Percentiles rank a stretch among this genome's conserved stretches.
Conservation (phyloP, 768 basidiomycete species). For the Gloeophyllum trabeum region DNA sequence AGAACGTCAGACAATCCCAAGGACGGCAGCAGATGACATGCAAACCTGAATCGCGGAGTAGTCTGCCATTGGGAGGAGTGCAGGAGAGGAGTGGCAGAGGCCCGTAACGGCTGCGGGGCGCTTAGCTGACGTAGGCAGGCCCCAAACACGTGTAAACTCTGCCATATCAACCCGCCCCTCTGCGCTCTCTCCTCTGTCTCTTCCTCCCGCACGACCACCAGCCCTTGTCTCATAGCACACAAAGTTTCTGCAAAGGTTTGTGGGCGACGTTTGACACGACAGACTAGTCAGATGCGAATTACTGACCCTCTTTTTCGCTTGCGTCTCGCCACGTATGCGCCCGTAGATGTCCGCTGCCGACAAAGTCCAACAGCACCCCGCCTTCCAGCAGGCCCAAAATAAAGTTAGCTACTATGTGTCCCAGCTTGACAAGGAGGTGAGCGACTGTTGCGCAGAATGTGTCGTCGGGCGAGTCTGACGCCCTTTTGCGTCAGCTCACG, state of each 20-base stretch:
- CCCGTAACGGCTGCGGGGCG: too few species aligned
- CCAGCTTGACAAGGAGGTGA: conserved; percentile 96
- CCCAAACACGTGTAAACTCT: conserved; percentile 59
- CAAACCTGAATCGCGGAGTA: conserved; percentile 44
- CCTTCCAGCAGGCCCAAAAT: conserved; percentile 73
- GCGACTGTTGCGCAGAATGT: conserved; percentile 14
- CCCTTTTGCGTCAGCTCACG: conserved; percentile 36
- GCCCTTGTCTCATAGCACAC: conserved; percentile 3
- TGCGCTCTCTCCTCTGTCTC: conserved; percentile 4
- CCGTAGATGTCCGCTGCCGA: conserved; percentile 78
- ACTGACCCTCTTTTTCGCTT: conserved; percentile 9
- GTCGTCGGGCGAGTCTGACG: not conserved
- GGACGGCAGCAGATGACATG: conserved; percentile 8
- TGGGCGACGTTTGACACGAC: too few species aligned
- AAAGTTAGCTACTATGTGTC: conserved; percentile 71
- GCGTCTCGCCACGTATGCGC: conserved; percentile 2
- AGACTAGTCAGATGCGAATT: conserved; percentile 2
- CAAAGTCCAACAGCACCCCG: conserved; percentile 82
- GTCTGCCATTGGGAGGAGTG: conserved; percentile 33
- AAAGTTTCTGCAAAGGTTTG: too few species aligned
- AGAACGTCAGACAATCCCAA: conserved; percentile 2
- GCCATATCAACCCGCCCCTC: conserved; percentile 21
- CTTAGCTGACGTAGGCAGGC: too few species aligned
- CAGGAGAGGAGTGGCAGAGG: conserved; percentile 5
- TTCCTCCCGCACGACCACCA: conserved; percentile 9